Base-by-base conservation (phyloP, 2,329 filamentous ascomycete species). In the Chrysoporthe austroafricana region DNA sequence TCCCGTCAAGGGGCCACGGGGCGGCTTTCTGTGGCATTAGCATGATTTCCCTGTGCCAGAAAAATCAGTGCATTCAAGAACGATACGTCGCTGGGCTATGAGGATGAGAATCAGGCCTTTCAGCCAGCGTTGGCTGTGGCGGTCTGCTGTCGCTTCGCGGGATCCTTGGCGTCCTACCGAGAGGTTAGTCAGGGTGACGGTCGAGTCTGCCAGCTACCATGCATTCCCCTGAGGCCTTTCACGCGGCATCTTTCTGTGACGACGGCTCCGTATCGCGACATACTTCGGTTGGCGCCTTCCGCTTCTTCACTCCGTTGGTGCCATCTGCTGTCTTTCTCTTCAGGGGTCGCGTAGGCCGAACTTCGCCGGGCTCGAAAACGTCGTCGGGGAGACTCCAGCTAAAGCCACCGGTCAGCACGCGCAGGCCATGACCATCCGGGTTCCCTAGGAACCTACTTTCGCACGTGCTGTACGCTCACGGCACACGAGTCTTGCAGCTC, bases 311-410 rank as follows among this genome's bases (percentile, higher is more conserved):
- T 70, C 77, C 77, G 70, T 83, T 82, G 56, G 77, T 74, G 62
- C 76, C 74, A 52, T 73, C 71, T 39, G 74, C 70, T 42, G 72
- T 71, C 77, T 87, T 90, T 79, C 81, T 88, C 75, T 85, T 86
- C 64, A 84, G 81, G 18, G 85, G 83, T 68, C 83, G 86, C 16
- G 78, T 76, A 5, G 92, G 92, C 74, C 88, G 91, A 62, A 83
- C 82, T 79, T 99, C 96, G 74, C 92, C 92, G 34, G 89, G 82
- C 60, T 90, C 86, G 76, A 99, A 99, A 2, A 98, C 89, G 77
- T 99, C 95, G 69, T 93, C 90, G 39, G 96, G 96, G 36, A 99
- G 85, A 75, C 94, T 90, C 77, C 92, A 92, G 79, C 94, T 97
- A 74, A 64, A 64, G 46, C 72, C 56, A 73, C 73, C 9, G 69